Percentiles rank a stretch among this genome's conserved stretches.
Conservation (phyloP, 345 rosid genomes). For the Carallia brachiata region DNA sequence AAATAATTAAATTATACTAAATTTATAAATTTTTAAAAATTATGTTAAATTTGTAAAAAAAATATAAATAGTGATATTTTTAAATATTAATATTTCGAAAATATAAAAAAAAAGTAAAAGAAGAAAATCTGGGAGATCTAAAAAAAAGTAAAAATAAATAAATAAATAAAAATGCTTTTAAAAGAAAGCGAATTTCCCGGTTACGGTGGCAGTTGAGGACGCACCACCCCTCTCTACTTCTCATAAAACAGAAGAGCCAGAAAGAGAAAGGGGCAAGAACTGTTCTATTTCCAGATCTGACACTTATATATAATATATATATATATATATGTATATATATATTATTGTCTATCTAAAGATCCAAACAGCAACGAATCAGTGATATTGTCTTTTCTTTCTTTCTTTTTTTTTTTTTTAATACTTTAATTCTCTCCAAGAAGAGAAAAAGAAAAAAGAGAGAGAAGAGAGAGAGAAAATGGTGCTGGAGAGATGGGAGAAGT, state of each 20-base stretch:
- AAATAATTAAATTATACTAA: too few species aligned
- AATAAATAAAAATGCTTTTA: too few species aligned
- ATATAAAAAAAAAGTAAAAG: too few species aligned
- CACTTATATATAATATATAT: background rate
- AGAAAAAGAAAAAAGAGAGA: background rate
- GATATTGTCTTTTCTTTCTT: background rate
- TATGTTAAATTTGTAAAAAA: too few species aligned
- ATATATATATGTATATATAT: too few species aligned
- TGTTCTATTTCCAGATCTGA: constrained; percentile 22
- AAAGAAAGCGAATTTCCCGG: constrained; percentile 18
- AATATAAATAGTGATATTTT: too few species aligned
- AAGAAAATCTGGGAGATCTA: too few species aligned
- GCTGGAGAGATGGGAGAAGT: constrained; percentile 43
- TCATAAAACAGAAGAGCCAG: constrained; percentile 10
- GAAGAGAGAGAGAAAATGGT: background rate
- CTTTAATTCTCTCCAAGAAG: background rate
- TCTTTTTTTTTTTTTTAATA: background rate
- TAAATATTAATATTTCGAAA: too few species aligned
- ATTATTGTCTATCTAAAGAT: background rate
- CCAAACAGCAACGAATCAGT: background rate
- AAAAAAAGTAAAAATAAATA: too few species aligned
- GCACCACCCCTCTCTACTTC: background rate
- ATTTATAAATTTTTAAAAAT: too few species aligned
- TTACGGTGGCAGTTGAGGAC: constrained; percentile 29
- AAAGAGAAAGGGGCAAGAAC: background rate